Percentiles rank a stretch among this genome's conserved stretches.
phyloP scores from a whole-genome alignment of 179 eudicot genomes.

The Silene coronaria region DNA sequence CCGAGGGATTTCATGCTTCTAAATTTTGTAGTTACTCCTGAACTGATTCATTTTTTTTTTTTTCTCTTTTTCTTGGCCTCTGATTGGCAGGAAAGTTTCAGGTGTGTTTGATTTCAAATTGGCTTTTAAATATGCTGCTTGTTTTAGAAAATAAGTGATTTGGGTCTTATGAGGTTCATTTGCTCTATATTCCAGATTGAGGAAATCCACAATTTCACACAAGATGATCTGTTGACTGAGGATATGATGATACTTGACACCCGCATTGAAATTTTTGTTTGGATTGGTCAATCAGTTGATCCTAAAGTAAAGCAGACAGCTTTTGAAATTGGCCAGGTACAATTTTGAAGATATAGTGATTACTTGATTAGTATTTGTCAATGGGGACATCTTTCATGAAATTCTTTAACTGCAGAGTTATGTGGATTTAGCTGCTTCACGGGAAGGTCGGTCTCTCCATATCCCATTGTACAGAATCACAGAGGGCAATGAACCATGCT shows the following conservation, averaged over 20 bases:
- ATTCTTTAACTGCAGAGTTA: slow-evolving; percentile 56
- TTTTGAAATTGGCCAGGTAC: slow-evolving; percentile 87
- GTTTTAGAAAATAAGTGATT: background rate
- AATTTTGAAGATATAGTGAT: slow-evolving; percentile 6
- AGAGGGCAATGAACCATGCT: slow-evolving; percentile 96
- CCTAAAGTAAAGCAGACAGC: slow-evolving; percentile 86
- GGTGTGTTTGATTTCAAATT: slow-evolving; percentile 39
- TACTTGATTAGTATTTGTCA: slow-evolving; percentile 7
- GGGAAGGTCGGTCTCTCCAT: slow-evolving; percentile 73
- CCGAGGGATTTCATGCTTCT: background rate
- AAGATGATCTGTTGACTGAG: slow-evolving; percentile 94
- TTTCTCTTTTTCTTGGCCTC: slow-evolving; percentile 18
- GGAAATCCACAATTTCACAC: slow-evolving; percentile 82
- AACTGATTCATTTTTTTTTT: slow-evolving; percentile 28
- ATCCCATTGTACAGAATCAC: slow-evolving; percentile 79
- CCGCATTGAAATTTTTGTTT: slow-evolving; percentile 84
- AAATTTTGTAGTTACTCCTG: background rate
- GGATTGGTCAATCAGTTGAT: slow-evolving; percentile 94
- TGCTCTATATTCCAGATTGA: slow-evolving; percentile 52
- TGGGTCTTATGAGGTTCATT: slow-evolving; percentile 8
- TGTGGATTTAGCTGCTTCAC: slow-evolving; percentile 60
- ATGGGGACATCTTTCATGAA: background rate
- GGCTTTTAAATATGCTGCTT: background rate
- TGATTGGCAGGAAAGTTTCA: slow-evolving; percentile 73
- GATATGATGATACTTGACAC: slow-evolving; percentile 92